Base-by-base conservation (phyloP, 140 eudicot genomes). In the Senecio squalidus region DNA sequence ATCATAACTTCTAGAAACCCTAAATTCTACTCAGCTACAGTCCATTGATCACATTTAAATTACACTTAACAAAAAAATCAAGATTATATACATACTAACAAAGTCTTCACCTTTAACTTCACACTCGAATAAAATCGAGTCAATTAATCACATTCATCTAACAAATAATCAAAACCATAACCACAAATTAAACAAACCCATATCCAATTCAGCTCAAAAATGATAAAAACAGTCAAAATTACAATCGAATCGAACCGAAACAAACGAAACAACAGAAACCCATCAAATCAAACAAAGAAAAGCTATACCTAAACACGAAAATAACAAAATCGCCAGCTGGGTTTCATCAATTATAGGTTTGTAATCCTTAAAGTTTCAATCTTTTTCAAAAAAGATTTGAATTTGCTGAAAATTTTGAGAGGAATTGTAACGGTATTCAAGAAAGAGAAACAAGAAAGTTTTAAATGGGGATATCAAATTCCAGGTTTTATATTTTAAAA, bases 391-490 rank as follows among this genome's bases (percentile, higher is more conserved):
- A 63, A 16, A 55, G 52, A 47, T 24, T 60, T 60, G 55, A 76
- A 58, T 16, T 68, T 20, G 18, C 29, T 63, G 56, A 76, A 24
- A 63, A 28, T 70, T 60, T 59, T 46, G 33, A 59, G 74, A 40
- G 43, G 49, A 68, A 64, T 34, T 73, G 52, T 58, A 68, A 55
- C 71, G 76, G 52, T 68, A 51, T 27, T 24, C 44, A 20, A 67
- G 65, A 34, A 60, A 59, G 60, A 64, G 72, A 51, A 36, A 36
- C 43, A 36, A 36, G 41, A 36, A 71, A 62, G 71, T 71, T 71
- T 70, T 79, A 72, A 78, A 82, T 76, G 83, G 61, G 51, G 58
- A 40, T 39, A 58, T 41, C 53, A 54, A 43, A 26, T 22, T 61
- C 58, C 11, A 21, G 28, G 18, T 30, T 39, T n/a, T 38, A 4